Base-by-base conservation (phyloP, 768 basidiomycete genomes). In the Boletus pseudo-olivaceus region DNA sequence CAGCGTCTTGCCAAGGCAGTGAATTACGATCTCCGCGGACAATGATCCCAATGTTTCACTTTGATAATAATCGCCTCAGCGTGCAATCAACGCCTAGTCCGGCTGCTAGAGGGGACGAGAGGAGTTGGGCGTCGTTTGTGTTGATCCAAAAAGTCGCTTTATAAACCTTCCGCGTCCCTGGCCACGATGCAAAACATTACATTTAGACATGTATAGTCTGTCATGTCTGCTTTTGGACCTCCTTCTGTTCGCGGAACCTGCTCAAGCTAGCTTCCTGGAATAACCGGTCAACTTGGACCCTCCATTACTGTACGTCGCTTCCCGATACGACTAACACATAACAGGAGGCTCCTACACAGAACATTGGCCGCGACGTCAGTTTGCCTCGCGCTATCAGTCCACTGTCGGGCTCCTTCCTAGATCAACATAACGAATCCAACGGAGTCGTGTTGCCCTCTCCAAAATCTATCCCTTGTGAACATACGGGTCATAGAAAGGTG, bases 1-100 rank as follows among this genome's bases (percentile, higher is more conserved):
- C 20, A 20, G 23, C 20, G 20, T 7, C 32, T 39, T 30, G 49
- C 44, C 26, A 42, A 33, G 35, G 32, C 27, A 8, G 41, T 6
- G 38, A 7, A 40, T 38, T 37, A 53, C 35, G 49, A 47, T 59
- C 56, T 47, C 57, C 49, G 49, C 57, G 34, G 50, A 58, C 49
- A 55, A 60, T 32, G 46, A 50, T 9, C 15, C n/a, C n/a, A 48
- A 8, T 51, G 59, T 60, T 51, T 60, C 57, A 58, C 20, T 49
- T 27, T 56, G 51, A 46, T 41, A 14, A 54, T 27, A 17, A 30
- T 5, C n/a, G 12, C 20, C 15, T 20, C 29, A 29, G 20, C 9
- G 27, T 26, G n/a, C 40, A 47, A 37, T 38, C 10, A 4, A 3
- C 5, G 11, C 48, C 19, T 35, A 30, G 12, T 14, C 14, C 29